Percentiles rank a stretch among this genome's conserved stretches.
Evolutionary conservation across 495 filamentous ascomycete genomes (phyloP).

Genomic region (Extremus antarcticus): DNA sequence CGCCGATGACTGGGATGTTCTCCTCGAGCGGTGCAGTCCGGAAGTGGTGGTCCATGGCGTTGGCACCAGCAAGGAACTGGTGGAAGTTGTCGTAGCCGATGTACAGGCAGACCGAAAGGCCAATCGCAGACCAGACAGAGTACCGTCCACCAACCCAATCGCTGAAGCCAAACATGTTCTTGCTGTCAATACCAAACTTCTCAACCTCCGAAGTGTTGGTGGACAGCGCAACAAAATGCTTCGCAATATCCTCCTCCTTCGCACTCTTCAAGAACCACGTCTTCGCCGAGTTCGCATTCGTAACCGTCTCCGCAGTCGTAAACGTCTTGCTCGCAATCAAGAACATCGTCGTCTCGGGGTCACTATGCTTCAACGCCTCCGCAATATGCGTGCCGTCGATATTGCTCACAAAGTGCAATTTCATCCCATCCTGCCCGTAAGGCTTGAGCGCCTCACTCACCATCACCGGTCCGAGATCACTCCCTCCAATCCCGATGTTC

Average conservation of each 20-base stretch:
- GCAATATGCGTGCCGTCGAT: constrained; percentile 97
- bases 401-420: constrained; percentile 96
- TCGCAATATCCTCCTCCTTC: constrained; percentile 74
- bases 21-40: constrained; percentile 75
- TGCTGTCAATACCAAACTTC: constrained; percentile 94
- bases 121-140: constrained; percentile 97
- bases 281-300: constrained; percentile 96
- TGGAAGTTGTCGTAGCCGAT: constrained; percentile 96
- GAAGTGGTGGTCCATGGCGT: constrained; percentile 99
- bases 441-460: constrained; percentile 93
- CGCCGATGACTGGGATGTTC: constrained; percentile 89
- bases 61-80: constrained; percentile 87
- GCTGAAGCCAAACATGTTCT: constrained; percentile 99
- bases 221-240: constrained; percentile 97
- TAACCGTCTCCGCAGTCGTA: constrained; percentile 93
- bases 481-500: constrained; percentile 97
- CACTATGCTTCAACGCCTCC: constrained; percentile 75
- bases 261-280: constrained; percentile 85
- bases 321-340: constrained; percentile 98
- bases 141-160: constrained; percentile 98
- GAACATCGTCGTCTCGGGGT: constrained; percentile 97
- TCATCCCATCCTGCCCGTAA: constrained; percentile 75
- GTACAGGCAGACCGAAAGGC: constrained; percentile 84
- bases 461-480: constrained; percentile 98
- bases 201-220: constrained; percentile 91